phyloP scores from a whole-genome alignment of 768 basidiomycete genomes.

The Tricholoma flavovirens region DNA sequence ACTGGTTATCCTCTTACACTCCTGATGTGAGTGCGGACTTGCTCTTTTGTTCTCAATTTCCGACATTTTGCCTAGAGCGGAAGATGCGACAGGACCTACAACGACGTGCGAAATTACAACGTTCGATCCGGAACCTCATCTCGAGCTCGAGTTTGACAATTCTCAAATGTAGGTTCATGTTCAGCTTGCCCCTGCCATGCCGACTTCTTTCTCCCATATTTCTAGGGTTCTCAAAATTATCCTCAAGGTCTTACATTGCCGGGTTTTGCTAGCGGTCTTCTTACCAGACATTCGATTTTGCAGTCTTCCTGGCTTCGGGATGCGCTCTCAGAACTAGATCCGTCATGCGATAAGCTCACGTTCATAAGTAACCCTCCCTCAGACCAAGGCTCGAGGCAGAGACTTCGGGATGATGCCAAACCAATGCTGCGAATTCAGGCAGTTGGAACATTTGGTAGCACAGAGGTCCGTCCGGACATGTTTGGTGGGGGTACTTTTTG shows the following conservation, averaged over 20 bases:
- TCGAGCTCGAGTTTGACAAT: conserved; percentile 75
- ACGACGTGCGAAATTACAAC: conserved; percentile 86
- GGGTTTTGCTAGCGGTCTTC: not conserved
- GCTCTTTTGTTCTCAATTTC: not conserved
- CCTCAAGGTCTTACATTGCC: conserved; percentile 55
- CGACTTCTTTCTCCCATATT: not conserved
- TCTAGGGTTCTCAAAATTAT: conserved; percentile 73
- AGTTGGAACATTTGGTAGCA: conserved; percentile 76
- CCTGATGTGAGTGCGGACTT: conserved; percentile 55
- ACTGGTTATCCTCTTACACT: conserved; percentile 73
- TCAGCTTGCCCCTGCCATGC: not conserved
- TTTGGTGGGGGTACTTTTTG: not conserved
- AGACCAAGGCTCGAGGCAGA: conserved; percentile 15
- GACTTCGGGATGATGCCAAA: conserved; percentile 27
- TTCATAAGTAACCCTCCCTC: conserved; percentile 70
- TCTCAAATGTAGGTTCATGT: conserved; percentile 46
- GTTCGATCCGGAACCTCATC: conserved; percentile 73
- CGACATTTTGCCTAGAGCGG: conserved; percentile 41
- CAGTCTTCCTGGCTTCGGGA: conserved; percentile 91
- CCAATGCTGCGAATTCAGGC: conserved; percentile 80
- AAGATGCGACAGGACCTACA: conserved; percentile 75
- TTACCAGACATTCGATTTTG: not conserved
- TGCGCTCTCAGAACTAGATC: conserved; percentile 85
- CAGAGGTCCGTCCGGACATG: conserved; percentile 51
- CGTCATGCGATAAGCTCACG: conserved; percentile 80